Evolutionary conservation across 257 asterid species (phyloP).

Genomic region (Solanum neorickii): DNA sequence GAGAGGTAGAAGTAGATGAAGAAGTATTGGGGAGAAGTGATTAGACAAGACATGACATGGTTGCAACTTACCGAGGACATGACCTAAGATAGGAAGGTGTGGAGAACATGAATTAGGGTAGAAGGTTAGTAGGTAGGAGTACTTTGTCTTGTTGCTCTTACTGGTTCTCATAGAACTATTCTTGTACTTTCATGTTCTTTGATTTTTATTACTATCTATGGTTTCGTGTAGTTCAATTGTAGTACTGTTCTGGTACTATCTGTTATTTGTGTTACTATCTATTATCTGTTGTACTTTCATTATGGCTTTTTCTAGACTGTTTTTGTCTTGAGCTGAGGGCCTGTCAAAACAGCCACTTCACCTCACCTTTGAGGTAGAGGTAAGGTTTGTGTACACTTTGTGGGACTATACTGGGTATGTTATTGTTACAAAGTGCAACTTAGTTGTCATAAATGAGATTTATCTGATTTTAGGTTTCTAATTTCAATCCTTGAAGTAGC

Average conservation of each 20-base stretch:
- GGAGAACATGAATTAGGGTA: background rate
- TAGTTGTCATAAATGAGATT: background rate
- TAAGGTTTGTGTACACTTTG: background rate
- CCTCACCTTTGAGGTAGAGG: background rate
- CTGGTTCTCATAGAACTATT: background rate
- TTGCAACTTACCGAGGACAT: background rate
- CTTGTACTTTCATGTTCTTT: background rate
- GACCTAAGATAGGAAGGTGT: background rate
- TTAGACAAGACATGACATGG: background rate
- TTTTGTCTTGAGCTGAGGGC: background rate
- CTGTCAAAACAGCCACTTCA: background rate
- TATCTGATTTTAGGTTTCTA: background rate
- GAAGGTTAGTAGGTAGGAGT: background rate
- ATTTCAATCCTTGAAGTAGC: background rate
- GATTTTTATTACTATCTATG: background rate
- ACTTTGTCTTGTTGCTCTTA: background rate
- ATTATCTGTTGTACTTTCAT: background rate
- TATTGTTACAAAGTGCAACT: background rate
- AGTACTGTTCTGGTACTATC: background rate
- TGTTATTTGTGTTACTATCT: background rate
- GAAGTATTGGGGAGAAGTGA: background rate
- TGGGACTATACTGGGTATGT: background rate
- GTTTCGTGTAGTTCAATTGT: background rate
- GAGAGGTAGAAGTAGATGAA: background rate
- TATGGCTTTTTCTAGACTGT: background rate